A percentile compares a stretch with the other conserved stretches of the same genome.
phyloP scores from a whole-genome alignment of 768 basidiomycete genomes.

The Panaeolus papilionaceus region DNA sequence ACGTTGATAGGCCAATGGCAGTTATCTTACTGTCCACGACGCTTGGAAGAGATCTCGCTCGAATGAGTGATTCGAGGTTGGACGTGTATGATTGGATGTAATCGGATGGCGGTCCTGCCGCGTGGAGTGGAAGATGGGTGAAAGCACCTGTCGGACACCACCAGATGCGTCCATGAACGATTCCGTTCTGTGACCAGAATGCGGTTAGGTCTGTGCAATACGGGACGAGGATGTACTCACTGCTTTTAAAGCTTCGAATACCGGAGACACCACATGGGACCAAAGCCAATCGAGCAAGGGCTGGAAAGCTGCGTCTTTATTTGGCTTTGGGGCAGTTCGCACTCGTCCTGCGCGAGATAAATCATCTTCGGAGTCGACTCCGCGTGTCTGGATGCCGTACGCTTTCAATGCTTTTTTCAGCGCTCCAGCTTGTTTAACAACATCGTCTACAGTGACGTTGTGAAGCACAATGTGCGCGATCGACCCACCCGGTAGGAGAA shows the following conservation, averaged over 20 bases:
- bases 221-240: slow-evolving; percentile 15
- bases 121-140: slow-evolving; percentile 27
- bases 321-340: not conserved
- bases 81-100: slow-evolving; percentile 27
- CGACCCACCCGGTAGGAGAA: slow-evolving; percentile 16
- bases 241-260: slow-evolving; percentile 18
- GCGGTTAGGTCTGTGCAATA: not conserved
- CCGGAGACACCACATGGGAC: slow-evolving; percentile 21
- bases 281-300: slow-evolving; percentile 25
- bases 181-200: slow-evolving; percentile 20
- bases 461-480: slow-evolving; percentile 18
- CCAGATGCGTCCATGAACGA: slow-evolving; percentile 25
- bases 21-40: not conserved
- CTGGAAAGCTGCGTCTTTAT: slow-evolving; percentile 17
- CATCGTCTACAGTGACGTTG: slow-evolving; percentile 12
- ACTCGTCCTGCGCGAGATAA: slow-evolving; percentile 18
- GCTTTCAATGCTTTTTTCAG: slow-evolving; percentile 19
- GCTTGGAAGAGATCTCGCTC: slow-evolving; percentile 16
- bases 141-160: slow-evolving; percentile 25
- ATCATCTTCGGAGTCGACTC: slow-evolving; percentile 9
- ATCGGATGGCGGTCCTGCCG: slow-evolving; percentile 22
- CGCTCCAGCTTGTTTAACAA: slow-evolving; percentile 15
- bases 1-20: slow-evolving; percentile 3
- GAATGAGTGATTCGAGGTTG: slow-evolving; percentile 22
- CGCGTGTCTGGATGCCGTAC: slow-evolving; percentile 22